A percentile compares a stretch with the other conserved stretches of the same genome.
phyloP scores from a whole-genome alignment of 2,329 filamentous ascomycete genomes.

The Fusarium sp. region DNA sequence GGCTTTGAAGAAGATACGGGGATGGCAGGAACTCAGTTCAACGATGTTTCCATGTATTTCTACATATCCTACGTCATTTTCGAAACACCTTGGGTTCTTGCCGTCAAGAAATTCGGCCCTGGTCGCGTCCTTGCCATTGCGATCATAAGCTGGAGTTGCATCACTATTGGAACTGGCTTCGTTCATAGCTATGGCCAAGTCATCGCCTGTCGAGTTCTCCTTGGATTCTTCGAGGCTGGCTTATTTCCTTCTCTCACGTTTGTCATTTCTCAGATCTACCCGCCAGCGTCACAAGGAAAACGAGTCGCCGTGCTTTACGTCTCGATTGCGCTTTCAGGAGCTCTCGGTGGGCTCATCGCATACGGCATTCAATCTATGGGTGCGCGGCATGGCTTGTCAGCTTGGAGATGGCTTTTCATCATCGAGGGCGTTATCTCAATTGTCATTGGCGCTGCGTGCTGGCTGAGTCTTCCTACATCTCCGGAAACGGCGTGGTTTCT shows the following conservation, averaged over 20 bases:
- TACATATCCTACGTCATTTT: constrained; percentile 53
- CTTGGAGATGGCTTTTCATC: constrained; percentile 67
- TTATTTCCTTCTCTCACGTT: constrained; percentile 51
- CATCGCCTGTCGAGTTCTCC: constrained; percentile 49
- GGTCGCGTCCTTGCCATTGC: constrained; percentile 47
- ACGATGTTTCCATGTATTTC: constrained; percentile 49
- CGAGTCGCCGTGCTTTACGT: constrained; percentile 51
- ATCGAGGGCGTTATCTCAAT: constrained; percentile 57
- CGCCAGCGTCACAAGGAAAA: constrained; percentile 45
- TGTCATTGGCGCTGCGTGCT: constrained; percentile 47
- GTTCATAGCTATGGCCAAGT: constrained; percentile 47
- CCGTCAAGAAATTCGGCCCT: constrained; percentile 51
- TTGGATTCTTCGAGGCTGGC: constrained; percentile 54
- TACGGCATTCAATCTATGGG: constrained; percentile 58
- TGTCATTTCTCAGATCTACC: constrained; percentile 18
- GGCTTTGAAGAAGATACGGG: constrained; percentile 52
- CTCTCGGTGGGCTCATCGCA: constrained; percentile 50
- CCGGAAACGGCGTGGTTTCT: constrained; percentile 61
- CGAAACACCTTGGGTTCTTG: constrained; percentile 51
- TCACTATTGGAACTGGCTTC: constrained; percentile 52
- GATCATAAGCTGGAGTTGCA: constrained; percentile 52
- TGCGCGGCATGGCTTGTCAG: constrained; percentile 58
- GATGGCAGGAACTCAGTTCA: constrained; percentile 51
- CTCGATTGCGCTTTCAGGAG: constrained; percentile 50
- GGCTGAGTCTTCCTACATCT: constrained; percentile 61